Evolutionary conservation across 306 rosid genomes (phyloP).

Genomic region (Senna tora): DNA sequence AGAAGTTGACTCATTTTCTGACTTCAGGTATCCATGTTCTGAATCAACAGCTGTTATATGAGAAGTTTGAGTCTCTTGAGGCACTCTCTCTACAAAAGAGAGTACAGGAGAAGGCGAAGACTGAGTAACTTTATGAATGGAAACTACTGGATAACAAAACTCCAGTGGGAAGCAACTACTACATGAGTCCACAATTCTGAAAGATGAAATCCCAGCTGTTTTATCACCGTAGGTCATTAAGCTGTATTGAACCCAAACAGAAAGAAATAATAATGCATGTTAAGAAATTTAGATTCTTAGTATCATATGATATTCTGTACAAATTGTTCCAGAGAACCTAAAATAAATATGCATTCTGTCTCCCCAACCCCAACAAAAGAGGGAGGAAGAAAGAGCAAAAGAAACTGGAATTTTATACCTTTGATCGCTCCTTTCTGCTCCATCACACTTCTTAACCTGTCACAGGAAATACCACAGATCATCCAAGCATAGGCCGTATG

Average conservation of each 20-base stretch:
- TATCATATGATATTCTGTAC: conserved; percentile 3
- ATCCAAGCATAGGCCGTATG: not conserved
- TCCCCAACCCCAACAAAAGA: not conserved
- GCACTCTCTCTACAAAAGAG: conserved; percentile 48
- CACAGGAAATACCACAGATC: conserved; percentile 28
- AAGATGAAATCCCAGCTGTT: conserved; percentile 41
- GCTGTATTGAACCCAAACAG: conserved; percentile 38
- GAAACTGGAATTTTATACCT: conserved; percentile 29
- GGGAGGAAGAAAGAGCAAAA: conserved; percentile 13
- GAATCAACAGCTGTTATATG: conserved; percentile 55
- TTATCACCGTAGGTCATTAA: conserved; percentile 31
- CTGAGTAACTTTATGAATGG: conserved; percentile 56
- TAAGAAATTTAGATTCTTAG: not conserved
- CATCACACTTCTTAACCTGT: conserved; percentile 35
- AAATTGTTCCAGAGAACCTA: conserved; percentile 9
- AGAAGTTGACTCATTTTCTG: conserved; percentile 45
- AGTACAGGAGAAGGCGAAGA: conserved; percentile 64
- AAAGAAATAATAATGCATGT: conserved; percentile 14
- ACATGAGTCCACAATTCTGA: conserved; percentile 37
- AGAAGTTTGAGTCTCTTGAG: conserved; percentile 57
- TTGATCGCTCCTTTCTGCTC: conserved; percentile 31
- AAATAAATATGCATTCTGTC: not conserved
- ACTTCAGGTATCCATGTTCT: conserved; percentile 48
- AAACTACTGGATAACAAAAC: conserved; percentile 34
- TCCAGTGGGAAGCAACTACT: conserved; percentile 37